Evolutionary conservation across 202 grass and related monocot species (phyloP), one percentile per base, ranked within the genome.

Genomic region (Panicum hallii): DNA sequence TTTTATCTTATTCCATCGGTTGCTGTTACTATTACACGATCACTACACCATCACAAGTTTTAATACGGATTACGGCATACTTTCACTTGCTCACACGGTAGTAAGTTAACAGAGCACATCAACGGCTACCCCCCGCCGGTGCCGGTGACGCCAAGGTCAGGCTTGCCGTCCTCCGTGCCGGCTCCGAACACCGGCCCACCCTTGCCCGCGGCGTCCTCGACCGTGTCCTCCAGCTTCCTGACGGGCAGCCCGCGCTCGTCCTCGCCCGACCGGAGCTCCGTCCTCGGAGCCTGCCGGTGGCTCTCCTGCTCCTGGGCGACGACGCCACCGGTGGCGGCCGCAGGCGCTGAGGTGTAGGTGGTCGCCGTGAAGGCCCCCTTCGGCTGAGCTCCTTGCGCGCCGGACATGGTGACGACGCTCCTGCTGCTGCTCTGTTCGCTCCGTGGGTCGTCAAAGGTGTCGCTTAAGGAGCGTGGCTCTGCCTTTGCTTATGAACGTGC

Each of bases 301-400:
- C 60, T 43, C 68, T 86, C 74, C 67, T 73, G 26, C 26, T 26
- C 26, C 26, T 26, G 26, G 26, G 26, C 26, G 26, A 26, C 26
- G n/a, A n/a, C n/a, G n/a, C n/a, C n/a, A n/a, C n/a, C n/a, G 26
- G 26, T 26, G 26, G 26, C 26, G 26, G 26, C 26, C 26, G 26
- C 26, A 26, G 26, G 26, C 26, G 50, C 57, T 42, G 88, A 89
- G 10, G 62, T 54, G 88, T 93, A 87, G 32, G 86, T 95, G 54
- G 90, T 91, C 42, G 90, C 88, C 41, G 88, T 93, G 78, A 86
- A 87, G 9, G 88, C 76, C 11, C 88, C 88, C 83, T 93, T 95
- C 5, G 90, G 93, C 75, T 91, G 90, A 55, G 90, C 93, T n/a
- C 93, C 93, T 74, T 91, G 93, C 36, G 90, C 93, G 69, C 90